Evolutionary conservation across 2,329 filamentous ascomycete species (phyloP).

Genomic region (Tolypocladium cylindrosporum): DNA sequence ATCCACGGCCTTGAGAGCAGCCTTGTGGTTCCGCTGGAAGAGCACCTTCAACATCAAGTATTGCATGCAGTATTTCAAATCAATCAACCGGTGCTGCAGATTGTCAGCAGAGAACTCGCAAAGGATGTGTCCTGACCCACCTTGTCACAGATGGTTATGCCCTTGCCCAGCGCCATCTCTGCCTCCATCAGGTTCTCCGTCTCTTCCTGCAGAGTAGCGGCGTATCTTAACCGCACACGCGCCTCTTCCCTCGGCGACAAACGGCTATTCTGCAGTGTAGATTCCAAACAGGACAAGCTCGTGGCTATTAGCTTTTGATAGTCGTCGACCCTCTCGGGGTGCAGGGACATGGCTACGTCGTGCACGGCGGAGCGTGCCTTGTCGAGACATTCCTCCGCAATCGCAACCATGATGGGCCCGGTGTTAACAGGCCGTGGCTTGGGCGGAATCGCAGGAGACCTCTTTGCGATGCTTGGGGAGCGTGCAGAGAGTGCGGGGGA

Average conservation of each 20-base stretch:
- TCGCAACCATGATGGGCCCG: slow-evolving; percentile 52
- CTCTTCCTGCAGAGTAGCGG: slow-evolving; percentile 61
- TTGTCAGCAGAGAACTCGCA: slow-evolving; percentile 1
- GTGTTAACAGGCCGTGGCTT: slow-evolving; percentile 37
- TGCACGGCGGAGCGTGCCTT: slow-evolving; percentile 51
- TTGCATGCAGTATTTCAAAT: slow-evolving; percentile 70
- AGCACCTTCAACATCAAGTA: slow-evolving; percentile 62
- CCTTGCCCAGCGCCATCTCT: slow-evolving; percentile 62
- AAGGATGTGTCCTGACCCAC: slow-evolving; percentile 21
- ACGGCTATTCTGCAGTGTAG: slow-evolving; percentile 51
- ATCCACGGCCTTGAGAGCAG: slow-evolving; percentile 63
- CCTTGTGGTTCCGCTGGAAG: slow-evolving; percentile 61
- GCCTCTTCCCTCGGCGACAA: slow-evolving; percentile 59
- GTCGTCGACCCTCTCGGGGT: slow-evolving; percentile 39
- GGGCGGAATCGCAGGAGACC: slow-evolving; percentile 29
- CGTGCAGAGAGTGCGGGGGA: slow-evolving; percentile 29
- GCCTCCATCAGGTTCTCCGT: slow-evolving; percentile 67
- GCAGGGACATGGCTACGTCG: slow-evolving; percentile 28
- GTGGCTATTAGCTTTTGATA: slow-evolving; percentile 67
- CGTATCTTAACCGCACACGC: slow-evolving; percentile 59
- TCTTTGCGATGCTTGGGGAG: slow-evolving; percentile 30
- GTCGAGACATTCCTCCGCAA: slow-evolving; percentile 66
- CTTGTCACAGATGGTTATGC: slow-evolving; percentile 59
- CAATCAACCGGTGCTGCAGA: slow-evolving; percentile 31
- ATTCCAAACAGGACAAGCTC: slow-evolving; percentile 62